Evolutionary conservation across 768 basidiomycete species (phyloP).

Genomic region (Exidia glandulosa): DNA sequence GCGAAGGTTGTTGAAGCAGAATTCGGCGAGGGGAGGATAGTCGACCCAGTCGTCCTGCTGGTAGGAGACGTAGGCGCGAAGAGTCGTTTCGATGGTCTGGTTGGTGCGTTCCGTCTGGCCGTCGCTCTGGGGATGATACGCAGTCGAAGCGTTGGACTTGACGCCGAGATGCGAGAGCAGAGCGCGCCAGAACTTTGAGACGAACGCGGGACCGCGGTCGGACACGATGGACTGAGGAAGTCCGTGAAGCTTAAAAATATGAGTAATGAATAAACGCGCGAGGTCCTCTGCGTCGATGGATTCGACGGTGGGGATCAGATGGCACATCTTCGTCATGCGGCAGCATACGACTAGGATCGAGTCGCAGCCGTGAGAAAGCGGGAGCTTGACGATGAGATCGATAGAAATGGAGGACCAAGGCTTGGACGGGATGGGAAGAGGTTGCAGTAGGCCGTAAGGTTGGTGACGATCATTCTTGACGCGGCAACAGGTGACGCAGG

Average conservation of each 20-base stretch:
- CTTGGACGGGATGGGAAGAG: constrained; percentile 13
- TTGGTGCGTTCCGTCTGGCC: constrained; percentile 28
- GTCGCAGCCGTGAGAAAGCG: constrained; percentile 25
- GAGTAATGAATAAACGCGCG: constrained; percentile 27
- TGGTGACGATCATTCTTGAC: constrained; percentile 24
- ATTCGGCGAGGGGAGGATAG: constrained; percentile 29
- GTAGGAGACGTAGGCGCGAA: constrained; percentile 24
- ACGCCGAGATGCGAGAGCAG: constrained; percentile 18
- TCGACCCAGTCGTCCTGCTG: constrained; percentile 35
- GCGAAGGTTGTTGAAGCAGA: constrained; percentile 27
- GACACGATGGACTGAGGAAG: constrained; percentile 16
- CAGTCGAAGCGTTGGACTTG: constrained; percentile 22
- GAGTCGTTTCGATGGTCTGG: constrained; percentile 26
- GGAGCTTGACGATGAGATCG: constrained; percentile 29
- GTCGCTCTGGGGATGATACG: constrained; percentile 36
- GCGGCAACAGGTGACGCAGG: constrained; percentile 27
- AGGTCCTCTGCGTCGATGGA: constrained; percentile 20
- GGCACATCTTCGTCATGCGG: constrained; percentile 28
- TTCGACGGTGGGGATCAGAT: constrained; percentile 29
- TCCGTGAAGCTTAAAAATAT: constrained; percentile 26
- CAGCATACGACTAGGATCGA: constrained; percentile 29
- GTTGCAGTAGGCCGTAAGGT: constrained; percentile 24
- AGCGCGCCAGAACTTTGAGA: constrained; percentile 21
- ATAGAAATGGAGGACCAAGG: constrained; percentile 26
- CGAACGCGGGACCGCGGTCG: constrained; percentile 21